Percentiles rank a stretch among this genome's conserved stretches.
phyloP scores from a whole-genome alignment of 192 early-diverging fungal genomes.

The Thoreauomyces humboldtii region DNA sequence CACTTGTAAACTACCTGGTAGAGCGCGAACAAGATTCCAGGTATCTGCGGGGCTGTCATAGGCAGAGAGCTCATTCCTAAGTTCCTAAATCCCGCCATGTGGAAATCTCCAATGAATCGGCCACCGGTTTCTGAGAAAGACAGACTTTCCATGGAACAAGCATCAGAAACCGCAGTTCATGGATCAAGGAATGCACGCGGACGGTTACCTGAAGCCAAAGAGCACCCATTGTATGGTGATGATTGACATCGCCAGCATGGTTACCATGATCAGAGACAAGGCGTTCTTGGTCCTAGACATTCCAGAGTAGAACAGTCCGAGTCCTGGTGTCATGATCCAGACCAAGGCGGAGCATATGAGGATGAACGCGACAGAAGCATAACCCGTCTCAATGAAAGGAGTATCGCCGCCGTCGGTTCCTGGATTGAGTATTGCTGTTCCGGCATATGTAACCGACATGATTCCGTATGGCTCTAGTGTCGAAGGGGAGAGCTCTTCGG shows the following conservation, averaged over 20 bases:
- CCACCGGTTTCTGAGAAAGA: slow-evolving; percentile 73
- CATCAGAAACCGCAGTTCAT: too few relatives aligned
- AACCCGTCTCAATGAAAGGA: slow-evolving; percentile 25
- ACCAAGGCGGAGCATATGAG: slow-evolving; percentile 73
- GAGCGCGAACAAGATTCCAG: slow-evolving; percentile 73
- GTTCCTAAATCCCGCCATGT: slow-evolving; percentile 66
- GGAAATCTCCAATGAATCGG: slow-evolving; percentile 78
- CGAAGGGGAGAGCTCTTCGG: too few relatives aligned
- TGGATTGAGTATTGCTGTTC: slow-evolving; percentile 11
- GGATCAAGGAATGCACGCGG: too few relatives aligned
- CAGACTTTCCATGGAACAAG: too few relatives aligned
- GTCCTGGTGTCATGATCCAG: slow-evolving; percentile 92
- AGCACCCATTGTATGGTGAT: slow-evolving; percentile 90
- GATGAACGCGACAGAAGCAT: slow-evolving; percentile 53
- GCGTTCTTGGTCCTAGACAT: slow-evolving; percentile 91
- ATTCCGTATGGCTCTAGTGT: too few relatives aligned
- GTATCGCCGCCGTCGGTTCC: slow-evolving; percentile 13
- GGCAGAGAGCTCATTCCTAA: slow-evolving; percentile 52
- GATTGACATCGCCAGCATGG: slow-evolving; percentile 66
- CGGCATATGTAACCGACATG: too few relatives aligned
- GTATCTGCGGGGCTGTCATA: slow-evolving; percentile 62
- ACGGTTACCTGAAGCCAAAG: slow-evolving; percentile 91
- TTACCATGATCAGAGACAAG: slow-evolving; percentile 83
- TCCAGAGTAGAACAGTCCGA: slow-evolving; percentile 96
- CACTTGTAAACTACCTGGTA: too few relatives aligned